These are phyloP conservation scores for Petunia secreta DNA, from an alignment of 257 asterid genomes.

Conservation along the genomic window DNA sequence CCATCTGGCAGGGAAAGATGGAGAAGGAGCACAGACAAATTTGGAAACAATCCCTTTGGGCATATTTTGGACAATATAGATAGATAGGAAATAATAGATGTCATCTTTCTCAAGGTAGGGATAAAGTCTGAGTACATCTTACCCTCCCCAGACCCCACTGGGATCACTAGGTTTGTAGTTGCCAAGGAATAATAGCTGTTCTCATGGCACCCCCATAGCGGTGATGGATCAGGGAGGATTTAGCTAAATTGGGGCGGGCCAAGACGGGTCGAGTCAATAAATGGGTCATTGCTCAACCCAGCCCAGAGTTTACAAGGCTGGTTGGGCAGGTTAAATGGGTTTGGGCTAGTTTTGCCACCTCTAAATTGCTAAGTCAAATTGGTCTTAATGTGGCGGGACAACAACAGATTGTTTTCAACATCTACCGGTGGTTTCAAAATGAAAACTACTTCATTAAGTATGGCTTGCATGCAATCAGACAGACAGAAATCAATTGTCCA, in stretches of 20 bases:
- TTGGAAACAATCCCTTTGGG: not conserved
- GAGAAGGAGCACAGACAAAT: not conserved
- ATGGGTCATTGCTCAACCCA: too few relatives aligned
- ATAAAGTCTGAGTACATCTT: too few relatives aligned
- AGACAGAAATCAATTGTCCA: conserved; percentile 13
- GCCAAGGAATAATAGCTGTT: not conserved
- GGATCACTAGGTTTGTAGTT: too few relatives aligned
- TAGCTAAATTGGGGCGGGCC: too few relatives aligned
- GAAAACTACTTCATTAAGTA: conserved; percentile 6
- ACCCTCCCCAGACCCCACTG: too few relatives aligned
- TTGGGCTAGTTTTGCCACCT: too few relatives aligned
- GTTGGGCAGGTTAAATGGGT: too few relatives aligned
- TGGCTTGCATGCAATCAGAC: not conserved
- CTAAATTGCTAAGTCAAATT: too few relatives aligned
- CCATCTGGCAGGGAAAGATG: not conserved
- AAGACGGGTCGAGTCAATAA: too few relatives aligned
- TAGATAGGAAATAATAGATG: not conserved
- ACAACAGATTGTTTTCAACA: conserved; percentile 16
- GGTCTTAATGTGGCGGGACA: not conserved
- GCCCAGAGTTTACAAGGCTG: too few relatives aligned
- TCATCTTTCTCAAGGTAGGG: too few relatives aligned
- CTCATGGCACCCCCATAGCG: not conserved
- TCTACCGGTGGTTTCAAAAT: not conserved
- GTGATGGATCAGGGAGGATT: not conserved
- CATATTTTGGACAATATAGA: not conserved